A percentile compares a stretch with the other conserved stretches of the same genome.
Conservation (phyloP, 2,329 filamentous ascomycete genomes). For the Gaeumannomyces tritici region DNA sequence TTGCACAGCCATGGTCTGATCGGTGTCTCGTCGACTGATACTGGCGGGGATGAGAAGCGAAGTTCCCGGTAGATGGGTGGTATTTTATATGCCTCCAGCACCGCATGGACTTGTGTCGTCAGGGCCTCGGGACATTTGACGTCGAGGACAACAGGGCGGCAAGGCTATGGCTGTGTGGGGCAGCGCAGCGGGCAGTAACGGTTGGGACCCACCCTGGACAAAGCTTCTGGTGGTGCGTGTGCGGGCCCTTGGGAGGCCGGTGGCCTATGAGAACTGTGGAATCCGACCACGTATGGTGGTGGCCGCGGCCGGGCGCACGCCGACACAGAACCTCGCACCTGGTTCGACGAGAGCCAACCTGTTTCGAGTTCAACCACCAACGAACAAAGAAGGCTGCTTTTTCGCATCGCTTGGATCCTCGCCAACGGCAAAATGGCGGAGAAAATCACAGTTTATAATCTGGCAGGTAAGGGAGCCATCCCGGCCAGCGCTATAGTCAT, state of each 20-base stretch:
- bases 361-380: not conserved
- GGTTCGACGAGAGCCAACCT: not conserved
- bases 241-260: no score
- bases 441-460: slow-evolving; percentile 58
- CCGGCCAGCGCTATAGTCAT: not conserved
- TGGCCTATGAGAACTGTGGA: not conserved
- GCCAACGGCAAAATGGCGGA: slow-evolving; percentile 29
- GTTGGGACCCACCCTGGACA: no score
- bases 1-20: slow-evolving; percentile 58
- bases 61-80: no score
- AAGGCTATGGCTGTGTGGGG: no score
- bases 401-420: not conserved
- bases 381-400: not conserved
- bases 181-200: no score
- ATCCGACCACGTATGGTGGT: not conserved
- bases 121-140: no score
- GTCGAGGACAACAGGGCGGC: no score
- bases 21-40: not conserved
- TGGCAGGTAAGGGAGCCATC: slow-evolving; percentile 40
- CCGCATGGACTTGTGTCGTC: no score
- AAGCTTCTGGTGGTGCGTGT: not conserved
- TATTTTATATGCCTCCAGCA: no score
- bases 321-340: not conserved
- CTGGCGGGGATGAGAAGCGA: not conserved
- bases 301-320: no score